These are phyloP conservation scores for Sergeia podlipaevii DNA, from an alignment of 208 protist species.

Conservation along the genomic window DNA sequence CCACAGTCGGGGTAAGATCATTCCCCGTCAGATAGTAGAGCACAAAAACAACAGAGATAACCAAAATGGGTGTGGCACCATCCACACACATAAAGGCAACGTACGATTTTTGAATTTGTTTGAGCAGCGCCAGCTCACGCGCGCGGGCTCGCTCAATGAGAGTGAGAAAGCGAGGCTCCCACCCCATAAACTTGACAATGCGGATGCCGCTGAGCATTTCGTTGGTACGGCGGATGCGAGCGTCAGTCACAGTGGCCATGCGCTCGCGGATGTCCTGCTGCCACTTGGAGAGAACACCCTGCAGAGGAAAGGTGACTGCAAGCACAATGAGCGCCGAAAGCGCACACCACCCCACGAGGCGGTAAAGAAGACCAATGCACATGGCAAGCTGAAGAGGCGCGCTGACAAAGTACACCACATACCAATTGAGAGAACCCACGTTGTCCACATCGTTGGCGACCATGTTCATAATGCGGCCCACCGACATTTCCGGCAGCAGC, in stretches of 20 bases:
- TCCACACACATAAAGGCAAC: constrained; percentile 56
- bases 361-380: constrained; percentile 33
- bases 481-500: constrained; percentile 45
- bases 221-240: constrained; percentile 76
- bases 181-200: constrained; percentile 91
- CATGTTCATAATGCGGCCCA: constrained; percentile 84
- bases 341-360: constrained; percentile 49
- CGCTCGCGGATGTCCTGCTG: constrained; percentile 21
- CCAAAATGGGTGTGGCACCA: constrained; percentile 49
- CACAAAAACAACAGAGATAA: constrained; percentile 52
- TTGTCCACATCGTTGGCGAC: constrained; percentile 58
- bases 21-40: constrained; percentile 48
- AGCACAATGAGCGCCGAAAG: constrained; percentile 56
- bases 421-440: constrained; percentile 50
- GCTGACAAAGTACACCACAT: constrained; percentile 76
- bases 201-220: constrained; percentile 88
- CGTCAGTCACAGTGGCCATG: constrained; percentile 59
- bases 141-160: constrained; percentile 34
- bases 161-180: constrained; percentile 63
- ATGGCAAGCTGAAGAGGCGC: constrained; percentile 59
- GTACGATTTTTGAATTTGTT: constrained; percentile 24
- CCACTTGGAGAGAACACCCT: constrained; percentile 35
- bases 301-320: constrained; percentile 56
- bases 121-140: constrained; percentile 47
- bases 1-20: constrained; percentile 64